Base-by-base conservation (phyloP, 2,329 filamentous ascomycete species). In the Elsinoe perseae region DNA sequence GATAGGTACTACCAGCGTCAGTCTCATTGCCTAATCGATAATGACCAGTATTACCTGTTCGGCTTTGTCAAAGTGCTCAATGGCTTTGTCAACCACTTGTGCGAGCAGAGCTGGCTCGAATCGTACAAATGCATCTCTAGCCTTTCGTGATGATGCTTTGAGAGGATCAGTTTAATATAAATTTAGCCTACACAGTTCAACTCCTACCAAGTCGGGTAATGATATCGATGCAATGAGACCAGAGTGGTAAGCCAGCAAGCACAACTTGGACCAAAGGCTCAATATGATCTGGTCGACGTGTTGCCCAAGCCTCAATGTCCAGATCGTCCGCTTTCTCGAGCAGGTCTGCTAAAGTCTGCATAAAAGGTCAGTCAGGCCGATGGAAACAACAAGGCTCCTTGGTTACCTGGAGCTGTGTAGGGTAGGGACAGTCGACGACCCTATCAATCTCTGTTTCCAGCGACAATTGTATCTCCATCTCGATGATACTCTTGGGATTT, bases 201-300 rank as follows among this genome's bases (percentile, higher is more conserved):
- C 32, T 53, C 58, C 25, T 70, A 80, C 78, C 73, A 27, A 83
- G 72, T 34, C 62, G 65, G n/a, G 72, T 66, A 36, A 83, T 65
- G 25, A 82, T 69, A 27, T 72, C 68, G 56, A 81, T 62, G 4
- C 78, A 73, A 58, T 77, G 76, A 3, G 74, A 70, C 67, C 78
- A 80, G 44, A 75, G 71, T 30, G 76, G 72, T 32, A 82, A 65
- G 23, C 74, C 76, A 58, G 78, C 73, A 27, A 77, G 64, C n/a
- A 80, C 62, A 30, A 68, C 66, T n/a, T 67, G 68, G 12, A 72
- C 70, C 20, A 83, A 66, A 20, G 68, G 65, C 9, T 68, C 66
- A 44, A 80, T 65, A 50, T 77, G 74, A 63, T 80, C 82, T 25
- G 72, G 71, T 57, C 79, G 75, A 16, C 67, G 70, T 30, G 71